These are phyloP conservation scores for Pseudogymnoascus destructans DNA, from an alignment of 2,329 filamentous ascomycete genomes.

Conservation along the genomic window DNA sequence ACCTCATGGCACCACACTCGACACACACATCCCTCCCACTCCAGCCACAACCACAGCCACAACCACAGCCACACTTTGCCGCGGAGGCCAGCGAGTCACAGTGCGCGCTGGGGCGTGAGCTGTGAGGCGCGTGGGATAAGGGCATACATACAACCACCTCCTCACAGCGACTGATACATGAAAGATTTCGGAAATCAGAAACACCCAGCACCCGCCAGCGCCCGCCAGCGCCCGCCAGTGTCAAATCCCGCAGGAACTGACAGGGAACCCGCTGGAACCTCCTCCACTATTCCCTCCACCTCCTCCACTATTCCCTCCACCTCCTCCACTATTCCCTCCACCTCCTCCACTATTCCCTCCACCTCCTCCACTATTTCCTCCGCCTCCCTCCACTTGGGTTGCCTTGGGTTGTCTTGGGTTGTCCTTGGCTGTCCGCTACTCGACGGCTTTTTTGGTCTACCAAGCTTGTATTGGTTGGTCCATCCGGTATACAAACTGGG, in stretches of 20 bases:
- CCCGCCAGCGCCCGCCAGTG: background rate
- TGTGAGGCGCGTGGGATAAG: background rate
- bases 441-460: conserved; percentile 1
- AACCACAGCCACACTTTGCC: too few relatives aligned
- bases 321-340: conserved; percentile 3
- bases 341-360: background rate
- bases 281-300: conserved; percentile 1
- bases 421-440: background rate
- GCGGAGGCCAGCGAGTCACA: background rate
- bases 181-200: background rate
- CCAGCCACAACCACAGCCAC: too few relatives aligned
- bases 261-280: background rate
- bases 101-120: background rate
- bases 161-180: background rate
- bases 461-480: background rate
- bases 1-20: background rate
- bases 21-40: background rate
- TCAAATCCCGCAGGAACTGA: conserved; percentile 1
- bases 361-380: conserved; percentile 1
- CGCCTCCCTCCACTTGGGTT: background rate
- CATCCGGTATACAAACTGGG: too few relatives aligned
- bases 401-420: background rate
- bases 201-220: background rate
- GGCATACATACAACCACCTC: conserved; percentile 1
- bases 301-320: background rate